Base-by-base conservation (phyloP, 148 eudicot genomes). In the Cornus kousa region DNA sequence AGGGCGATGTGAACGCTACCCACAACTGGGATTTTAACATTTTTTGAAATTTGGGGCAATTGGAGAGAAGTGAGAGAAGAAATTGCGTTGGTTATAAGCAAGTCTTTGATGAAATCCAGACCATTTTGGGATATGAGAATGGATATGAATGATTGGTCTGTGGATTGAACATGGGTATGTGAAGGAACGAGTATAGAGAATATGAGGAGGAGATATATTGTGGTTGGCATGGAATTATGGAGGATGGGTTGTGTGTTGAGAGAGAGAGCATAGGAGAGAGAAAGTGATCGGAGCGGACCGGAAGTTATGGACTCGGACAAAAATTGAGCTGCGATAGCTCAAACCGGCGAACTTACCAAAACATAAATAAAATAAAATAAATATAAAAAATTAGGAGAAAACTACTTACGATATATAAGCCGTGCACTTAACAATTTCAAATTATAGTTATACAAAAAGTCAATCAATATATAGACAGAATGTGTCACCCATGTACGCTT, bases 51-150 rank as follows among this genome's bases (percentile, higher is more conserved):
- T 62, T 76, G 72, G 50, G 93, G 82, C 9, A 96, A 74, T 31
- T 88, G 82, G 62, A 96, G 91, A 46, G 97, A 95, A 4, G 92
- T 90, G 2, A 96, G 71, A n/a, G 95, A 76, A n/a, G 97, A 88
- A 12, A 90, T 87, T 39, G 99, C 98, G 68, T 85, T 82, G 11
- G 85, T 82, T 11, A 92, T 82, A 57, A 92, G 80, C 81, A 96
- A 85, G 60, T 88, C 90, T 82, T 93, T 92, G 71, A 88, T 70
- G 77, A 96, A 96, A 64, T 85, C 86, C 70, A 96, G 91, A 77
- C 99, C 99, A 75, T 84, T 93, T 86, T 93, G 90, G 11, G 98
- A 96, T 37, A 96, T 84, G 43, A 87, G 72, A 9, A 89, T 80
- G 39, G 93, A 88, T 39, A 96, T 90, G 80, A 79, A 85, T 46